Percentiles rank a stretch among this genome's conserved stretches.
phyloP scores from a whole-genome alignment of 371 early-diverging fungal genomes.

The Smittium culicis region DNA sequence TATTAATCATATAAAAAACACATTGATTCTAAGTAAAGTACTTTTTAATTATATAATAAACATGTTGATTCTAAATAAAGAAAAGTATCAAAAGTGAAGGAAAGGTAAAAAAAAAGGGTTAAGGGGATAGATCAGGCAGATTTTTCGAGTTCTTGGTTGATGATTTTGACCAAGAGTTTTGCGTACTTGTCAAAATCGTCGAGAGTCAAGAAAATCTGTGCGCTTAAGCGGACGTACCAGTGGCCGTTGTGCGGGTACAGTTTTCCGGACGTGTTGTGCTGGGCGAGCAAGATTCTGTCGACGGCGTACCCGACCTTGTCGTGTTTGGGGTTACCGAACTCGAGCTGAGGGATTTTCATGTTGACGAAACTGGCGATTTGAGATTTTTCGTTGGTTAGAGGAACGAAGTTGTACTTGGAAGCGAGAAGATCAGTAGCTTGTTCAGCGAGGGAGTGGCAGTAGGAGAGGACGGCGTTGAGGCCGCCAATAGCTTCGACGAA shows the following conservation, averaged over 20 bases:
- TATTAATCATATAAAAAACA: too few relatives aligned
- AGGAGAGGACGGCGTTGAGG: neutral
- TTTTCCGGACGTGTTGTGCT: neutral
- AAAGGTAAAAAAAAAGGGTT: too few relatives aligned
- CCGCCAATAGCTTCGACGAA: slow-evolving; percentile 2
- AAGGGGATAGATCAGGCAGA: too few relatives aligned
- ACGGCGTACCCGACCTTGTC: neutral
- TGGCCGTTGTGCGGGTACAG: neutral
- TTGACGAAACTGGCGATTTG: slow-evolving; percentile 2
- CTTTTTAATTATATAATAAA: too few relatives aligned
- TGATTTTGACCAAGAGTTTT: neutral
- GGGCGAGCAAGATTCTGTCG: neutral
- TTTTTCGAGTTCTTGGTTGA: neutral
- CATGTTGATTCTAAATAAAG: too few relatives aligned
- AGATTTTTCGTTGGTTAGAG: neutral
- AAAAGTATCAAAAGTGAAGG: too few relatives aligned
- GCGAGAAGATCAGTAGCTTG: neutral
- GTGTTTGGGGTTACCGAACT: neutral
- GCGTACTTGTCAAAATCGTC: neutral
- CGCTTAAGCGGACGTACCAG: neutral
- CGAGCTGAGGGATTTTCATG: neutral
- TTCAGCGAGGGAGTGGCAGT: neutral
- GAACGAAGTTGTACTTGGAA: neutral
- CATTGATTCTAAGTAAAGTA: too few relatives aligned
- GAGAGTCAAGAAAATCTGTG: neutral